These are phyloP conservation scores for thale cress (Arabidopsis thaliana) DNA, from an alignment of 345 rosid genomes.

Conservation along the genomic window TAIR10.1 NC_003071.7:9061001-9061500, in stretches of 20 bases:
- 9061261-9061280: slow-evolving; percentile 45
- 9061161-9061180: slow-evolving; percentile 16
- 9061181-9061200: slow-evolving; percentile 2
- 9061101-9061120: slow-evolving; percentile 18
- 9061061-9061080: slow-evolving; percentile 35
- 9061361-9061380: slow-evolving; percentile 62
- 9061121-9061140: slow-evolving; percentile 42
- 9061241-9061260: slow-evolving; percentile 41
- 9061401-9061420: slow-evolving; percentile 57
- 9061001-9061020: slow-evolving; percentile 29
- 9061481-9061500: slow-evolving; percentile 68
- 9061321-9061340: slow-evolving; percentile 36
- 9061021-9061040: slow-evolving; percentile 22
- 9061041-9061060: slow-evolving; percentile 41
- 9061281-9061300: slow-evolving; percentile 38
- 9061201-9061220: slow-evolving; percentile 19
- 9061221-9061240: slow-evolving; percentile 39
- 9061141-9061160: slow-evolving; percentile 43
- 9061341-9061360: slow-evolving; percentile 54
- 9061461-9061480: slow-evolving; percentile 51
- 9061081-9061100: slow-evolving; percentile 34
- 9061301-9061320: slow-evolving; percentile 38
- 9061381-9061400: slow-evolving; percentile 63
- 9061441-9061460: slow-evolving; percentile 60
- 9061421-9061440: slow-evolving; percentile 50